A percentile compares a stretch with the other conserved stretches of the same genome.
Conservation (phyloP, 1,284 basidiomycete genomes). For the Sporisorium reilianum region DNA sequence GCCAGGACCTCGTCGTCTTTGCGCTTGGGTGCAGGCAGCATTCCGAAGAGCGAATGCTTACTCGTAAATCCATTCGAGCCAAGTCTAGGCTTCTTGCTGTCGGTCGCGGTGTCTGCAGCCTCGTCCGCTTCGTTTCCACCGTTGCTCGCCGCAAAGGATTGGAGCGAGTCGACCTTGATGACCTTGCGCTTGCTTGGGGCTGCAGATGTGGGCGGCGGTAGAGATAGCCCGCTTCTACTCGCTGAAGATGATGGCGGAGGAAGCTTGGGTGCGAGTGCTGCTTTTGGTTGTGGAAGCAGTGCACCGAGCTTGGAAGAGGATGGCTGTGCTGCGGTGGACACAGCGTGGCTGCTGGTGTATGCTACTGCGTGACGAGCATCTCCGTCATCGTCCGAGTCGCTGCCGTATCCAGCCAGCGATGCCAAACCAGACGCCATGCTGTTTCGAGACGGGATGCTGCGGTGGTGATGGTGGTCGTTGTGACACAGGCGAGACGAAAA, state of each 20-base stretch:
- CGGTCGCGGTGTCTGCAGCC: not conserved
- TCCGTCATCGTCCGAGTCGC: constrained; percentile 35
- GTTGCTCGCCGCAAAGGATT: constrained; percentile 3
- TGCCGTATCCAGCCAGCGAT: constrained; percentile 39
- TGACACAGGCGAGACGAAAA: not conserved
- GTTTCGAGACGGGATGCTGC: no score
- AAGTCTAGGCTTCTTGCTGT: constrained; percentile 23
- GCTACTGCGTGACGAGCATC: not conserved
- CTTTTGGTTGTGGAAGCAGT: constrained; percentile 29
- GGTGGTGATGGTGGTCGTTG: constrained; percentile 1
- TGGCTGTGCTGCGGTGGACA: not conserved
- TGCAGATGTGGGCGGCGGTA: constrained; percentile 23
- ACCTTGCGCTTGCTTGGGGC: constrained; percentile 30
- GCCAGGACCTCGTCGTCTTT: constrained; percentile 39
- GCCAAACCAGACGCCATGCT: constrained; percentile 31
- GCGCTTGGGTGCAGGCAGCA: constrained; percentile 63
- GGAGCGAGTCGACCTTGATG: constrained; percentile 47
- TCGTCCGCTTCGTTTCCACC: constrained; percentile 16
- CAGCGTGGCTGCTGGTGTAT: constrained; percentile 6
- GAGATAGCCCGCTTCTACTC: constrained; percentile 13
- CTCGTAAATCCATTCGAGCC: not conserved
- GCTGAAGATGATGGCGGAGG: constrained; percentile 26
- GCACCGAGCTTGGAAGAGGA: constrained; percentile 19
- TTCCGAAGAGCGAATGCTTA: constrained; percentile 56
- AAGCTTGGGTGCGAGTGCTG: constrained; percentile 23